Conservation (phyloP, 2,329 filamentous ascomycete genomes). For the Scedosporium dehoogii region DNA sequence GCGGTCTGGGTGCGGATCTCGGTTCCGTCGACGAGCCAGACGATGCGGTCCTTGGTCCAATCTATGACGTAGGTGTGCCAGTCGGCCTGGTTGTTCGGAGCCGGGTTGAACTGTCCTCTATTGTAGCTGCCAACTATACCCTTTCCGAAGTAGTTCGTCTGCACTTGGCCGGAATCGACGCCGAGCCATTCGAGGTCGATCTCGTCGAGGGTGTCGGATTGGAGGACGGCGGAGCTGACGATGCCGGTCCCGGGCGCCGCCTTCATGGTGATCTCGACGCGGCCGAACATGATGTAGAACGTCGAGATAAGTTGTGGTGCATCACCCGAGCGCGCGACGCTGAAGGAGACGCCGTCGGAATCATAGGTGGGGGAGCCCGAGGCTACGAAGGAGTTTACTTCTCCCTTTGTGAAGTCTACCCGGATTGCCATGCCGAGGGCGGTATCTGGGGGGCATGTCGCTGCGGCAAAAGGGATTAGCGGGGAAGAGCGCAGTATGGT, state of each 20-base stretch:
- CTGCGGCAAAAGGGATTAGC: slow-evolving; percentile 16
- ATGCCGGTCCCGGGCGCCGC: slow-evolving; percentile 83
- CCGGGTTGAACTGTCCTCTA: slow-evolving; percentile 69
- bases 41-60: slow-evolving; percentile 77
- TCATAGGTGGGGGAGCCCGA: slow-evolving; percentile 63
- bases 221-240: slow-evolving; percentile 82
- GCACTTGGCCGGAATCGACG: slow-evolving; percentile 64
- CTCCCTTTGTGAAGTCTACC: slow-evolving; percentile 72
- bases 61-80: slow-evolving; percentile 87
- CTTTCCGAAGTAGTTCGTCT: slow-evolving; percentile 96
- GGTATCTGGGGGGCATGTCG: slow-evolving; percentile 62
- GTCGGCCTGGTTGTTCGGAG: slow-evolving; percentile 56
- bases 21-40: slow-evolving; percentile 75
- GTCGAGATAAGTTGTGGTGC: slow-evolving; percentile 77
- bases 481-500: neutral
- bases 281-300: slow-evolving; percentile 99
- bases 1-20: slow-evolving; percentile 67
- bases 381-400: slow-evolving; percentile 68
- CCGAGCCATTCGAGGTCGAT: slow-evolving; percentile 98
- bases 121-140: slow-evolving; percentile 79
- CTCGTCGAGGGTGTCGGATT: slow-evolving; percentile 88
- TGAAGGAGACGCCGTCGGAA: slow-evolving; percentile 67
- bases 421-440: slow-evolving; percentile 75
- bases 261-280: slow-evolving; percentile 76
- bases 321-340: slow-evolving; percentile 67